Percentiles rank a stretch among this genome's conserved stretches.
Conservation (phyloP, 352 stramenopile species). For the Blastocystis sp. region DNA sequence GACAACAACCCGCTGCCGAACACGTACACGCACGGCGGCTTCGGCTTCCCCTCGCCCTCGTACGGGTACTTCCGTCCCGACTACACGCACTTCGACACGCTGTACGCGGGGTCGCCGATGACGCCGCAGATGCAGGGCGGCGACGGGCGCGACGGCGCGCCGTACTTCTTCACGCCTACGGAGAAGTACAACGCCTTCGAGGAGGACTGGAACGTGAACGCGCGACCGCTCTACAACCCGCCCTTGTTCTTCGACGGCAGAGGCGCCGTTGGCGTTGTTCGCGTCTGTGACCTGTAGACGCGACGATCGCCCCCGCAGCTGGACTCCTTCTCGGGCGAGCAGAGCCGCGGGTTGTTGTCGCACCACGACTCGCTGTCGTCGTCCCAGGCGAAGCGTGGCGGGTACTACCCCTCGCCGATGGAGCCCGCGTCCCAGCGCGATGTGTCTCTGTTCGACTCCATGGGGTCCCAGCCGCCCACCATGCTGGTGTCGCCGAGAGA, state of each 20-base stretch:
- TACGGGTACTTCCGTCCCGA: neutral
- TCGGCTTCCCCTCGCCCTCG: too few species aligned
- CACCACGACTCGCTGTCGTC: neutral
- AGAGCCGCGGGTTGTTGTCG: neutral
- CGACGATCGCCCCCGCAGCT: neutral
- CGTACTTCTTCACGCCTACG: neutral
- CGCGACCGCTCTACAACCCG: neutral
- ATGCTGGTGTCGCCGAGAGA: neutral
- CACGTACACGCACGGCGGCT: conserved; percentile 43
- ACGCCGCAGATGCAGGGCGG: neutral
- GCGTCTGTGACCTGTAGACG: neutral
- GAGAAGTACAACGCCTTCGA: neutral
- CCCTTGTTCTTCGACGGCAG: neutral
- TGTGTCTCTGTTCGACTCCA: neutral
- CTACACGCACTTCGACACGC: neutral
- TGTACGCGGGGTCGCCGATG: neutral
- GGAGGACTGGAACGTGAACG: neutral
- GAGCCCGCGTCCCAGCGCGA: neutral
- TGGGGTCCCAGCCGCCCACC: neutral
- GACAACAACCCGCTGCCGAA: conserved; percentile 63
- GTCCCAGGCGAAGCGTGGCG: neutral
- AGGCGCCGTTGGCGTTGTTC: neutral
- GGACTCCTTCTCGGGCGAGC: neutral
- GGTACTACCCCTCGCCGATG: neutral
- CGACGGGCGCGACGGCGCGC: neutral